These are phyloP conservation scores for Clathrus columnatus DNA, from an alignment of 768 basidiomycete genomes.

Conservation along the genomic window DNA sequence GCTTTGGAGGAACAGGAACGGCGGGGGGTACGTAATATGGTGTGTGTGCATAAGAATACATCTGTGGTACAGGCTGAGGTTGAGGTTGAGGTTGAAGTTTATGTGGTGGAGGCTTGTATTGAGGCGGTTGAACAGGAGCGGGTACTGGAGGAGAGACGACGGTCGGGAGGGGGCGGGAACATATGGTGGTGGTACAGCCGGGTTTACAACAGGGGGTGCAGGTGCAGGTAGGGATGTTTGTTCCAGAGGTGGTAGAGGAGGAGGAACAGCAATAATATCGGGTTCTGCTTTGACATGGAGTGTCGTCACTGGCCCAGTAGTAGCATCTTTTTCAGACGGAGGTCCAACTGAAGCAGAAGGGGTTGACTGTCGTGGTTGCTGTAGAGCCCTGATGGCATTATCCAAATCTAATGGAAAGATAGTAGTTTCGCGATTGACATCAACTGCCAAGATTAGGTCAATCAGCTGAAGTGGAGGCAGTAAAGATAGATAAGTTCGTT, in stretches of 20 bases:
- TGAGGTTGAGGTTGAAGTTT: not conserved
- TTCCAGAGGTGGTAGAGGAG: constrained; percentile 17
- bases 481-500: constrained; percentile 61
- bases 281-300: constrained; percentile 19
- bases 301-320: constrained; percentile 15
- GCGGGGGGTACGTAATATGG: constrained; percentile 53
- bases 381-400: constrained; percentile 50
- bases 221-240: constrained; percentile 15
- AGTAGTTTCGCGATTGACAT: constrained; percentile 60
- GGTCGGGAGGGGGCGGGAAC: constrained; percentile 36
- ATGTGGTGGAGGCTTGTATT: constrained; percentile 27
- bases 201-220: constrained; percentile 18
- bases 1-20: constrained; percentile 34
- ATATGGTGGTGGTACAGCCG: constrained; percentile 8
- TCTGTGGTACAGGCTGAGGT: not conserved
- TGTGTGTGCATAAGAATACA: constrained; percentile 48
- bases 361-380: constrained; percentile 23
- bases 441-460: constrained; percentile 38
- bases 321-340: constrained; percentile 14
- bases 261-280: constrained; percentile 11
- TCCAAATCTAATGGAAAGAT: constrained; percentile 63
- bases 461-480: constrained; percentile 65
- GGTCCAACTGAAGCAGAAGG: constrained; percentile 15
- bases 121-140: constrained; percentile 29
- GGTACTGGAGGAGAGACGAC: constrained; percentile 19